Conservation (phyloP, 495 filamentous ascomycete genomes). For the Annulohypoxylon maeteangense region DNA sequence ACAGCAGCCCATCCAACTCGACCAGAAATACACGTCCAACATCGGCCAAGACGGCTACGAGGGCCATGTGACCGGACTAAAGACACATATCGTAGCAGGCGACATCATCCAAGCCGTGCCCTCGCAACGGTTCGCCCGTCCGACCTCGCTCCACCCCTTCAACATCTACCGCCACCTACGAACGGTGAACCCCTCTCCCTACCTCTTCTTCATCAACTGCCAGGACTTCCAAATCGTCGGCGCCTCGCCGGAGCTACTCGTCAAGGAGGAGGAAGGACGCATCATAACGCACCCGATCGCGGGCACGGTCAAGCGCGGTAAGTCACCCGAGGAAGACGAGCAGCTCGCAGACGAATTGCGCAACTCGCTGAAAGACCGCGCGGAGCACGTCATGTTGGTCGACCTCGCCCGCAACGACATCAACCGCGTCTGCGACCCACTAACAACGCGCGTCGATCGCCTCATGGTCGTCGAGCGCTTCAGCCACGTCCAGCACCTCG, state of each 20-base stretch:
- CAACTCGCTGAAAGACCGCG: constrained; percentile 88
- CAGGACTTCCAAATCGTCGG: constrained; percentile 92
- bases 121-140: constrained; percentile 89
- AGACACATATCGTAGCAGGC: constrained; percentile 86
- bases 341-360: constrained; percentile 80
- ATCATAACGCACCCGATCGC: constrained; percentile 98
- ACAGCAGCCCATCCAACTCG: constrained; percentile 74
- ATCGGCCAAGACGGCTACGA: constrained; percentile 91
- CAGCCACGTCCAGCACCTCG: constrained; percentile 95
- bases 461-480: constrained; percentile 97
- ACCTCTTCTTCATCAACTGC: constrained; percentile 96
- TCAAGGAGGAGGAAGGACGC: constrained; percentile 85
- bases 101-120: constrained; percentile 98
- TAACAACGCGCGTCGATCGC: constrained; percentile 85
- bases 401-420: constrained; percentile 96
- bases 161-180: constrained; percentile 98
- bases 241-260: constrained; percentile 91
- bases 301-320: constrained; percentile 89
- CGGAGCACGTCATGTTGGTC: constrained; percentile 99
- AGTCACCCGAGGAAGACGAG: constrained; percentile 81
- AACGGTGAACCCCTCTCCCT: constrained; percentile 94
- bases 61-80: constrained; percentile 79
- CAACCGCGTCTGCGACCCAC: constrained; percentile 93
- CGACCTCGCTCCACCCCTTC: constrained; percentile 91
- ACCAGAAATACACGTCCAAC: constrained; percentile 89